Conservation (phyloP, 2,329 filamentous ascomycete genomes). For the Aspergillus hiratsukae region DNA sequence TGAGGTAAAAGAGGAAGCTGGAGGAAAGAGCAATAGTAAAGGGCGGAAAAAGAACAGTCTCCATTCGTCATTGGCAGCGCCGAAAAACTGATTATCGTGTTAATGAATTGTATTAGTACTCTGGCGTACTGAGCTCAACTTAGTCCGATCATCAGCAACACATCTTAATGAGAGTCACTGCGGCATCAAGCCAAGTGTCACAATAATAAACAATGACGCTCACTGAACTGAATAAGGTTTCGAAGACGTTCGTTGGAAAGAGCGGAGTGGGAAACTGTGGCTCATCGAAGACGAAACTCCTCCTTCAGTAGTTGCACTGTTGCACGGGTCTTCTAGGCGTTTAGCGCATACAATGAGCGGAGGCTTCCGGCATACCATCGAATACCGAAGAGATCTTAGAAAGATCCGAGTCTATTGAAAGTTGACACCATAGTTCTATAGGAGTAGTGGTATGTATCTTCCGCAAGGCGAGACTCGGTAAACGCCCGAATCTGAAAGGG, state of each 20-base stretch:
- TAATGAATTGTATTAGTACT: neutral
- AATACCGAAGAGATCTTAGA: neutral
- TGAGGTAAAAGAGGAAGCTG: neutral
- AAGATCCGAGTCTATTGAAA: neutral
- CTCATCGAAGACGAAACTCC: neutral
- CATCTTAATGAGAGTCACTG: neutral
- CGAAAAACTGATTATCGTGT: too few relatives aligned
- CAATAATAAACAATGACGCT: neutral
- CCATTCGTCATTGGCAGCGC: neutral
- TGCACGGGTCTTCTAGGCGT: neutral
- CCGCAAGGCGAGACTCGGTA: neutral
- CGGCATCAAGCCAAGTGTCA: neutral
- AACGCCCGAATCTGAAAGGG: neutral
- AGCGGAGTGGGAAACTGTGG: neutral
- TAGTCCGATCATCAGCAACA: neutral
- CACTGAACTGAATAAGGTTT: neutral
- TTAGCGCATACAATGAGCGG: neutral
- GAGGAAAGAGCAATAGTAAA: neutral
- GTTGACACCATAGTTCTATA: neutral
- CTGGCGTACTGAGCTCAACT: neutral
- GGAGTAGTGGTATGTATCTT: neutral
- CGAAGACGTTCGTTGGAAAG: neutral
- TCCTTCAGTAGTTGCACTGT: neutral
- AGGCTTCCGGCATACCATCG: neutral
- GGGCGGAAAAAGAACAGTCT: neutral